A percentile compares a stretch with the other conserved stretches of the same genome.
Conservation (phyloP, 139 green algal genomes). For the Prasinococcaceae sp. region DNA sequence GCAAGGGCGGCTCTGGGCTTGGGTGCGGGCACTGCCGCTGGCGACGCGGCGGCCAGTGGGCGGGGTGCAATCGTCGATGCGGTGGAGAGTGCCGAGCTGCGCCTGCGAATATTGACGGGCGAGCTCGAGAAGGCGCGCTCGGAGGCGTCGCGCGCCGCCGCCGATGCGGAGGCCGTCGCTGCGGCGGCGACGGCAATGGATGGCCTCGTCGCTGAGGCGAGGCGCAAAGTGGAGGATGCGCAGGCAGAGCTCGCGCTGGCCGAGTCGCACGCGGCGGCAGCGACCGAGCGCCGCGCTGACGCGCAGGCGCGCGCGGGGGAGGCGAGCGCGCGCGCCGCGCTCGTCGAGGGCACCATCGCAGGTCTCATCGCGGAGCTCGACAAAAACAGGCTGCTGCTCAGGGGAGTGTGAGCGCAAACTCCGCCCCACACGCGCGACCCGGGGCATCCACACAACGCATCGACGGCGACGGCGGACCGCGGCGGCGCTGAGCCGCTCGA, state of each 20-base stretch:
- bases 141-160: too few relatives aligned
- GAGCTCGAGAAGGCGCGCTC: too few relatives aligned
- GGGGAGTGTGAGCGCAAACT: too few relatives aligned
- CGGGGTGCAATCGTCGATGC: background rate
- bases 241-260: background rate
- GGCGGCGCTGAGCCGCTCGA: too few relatives aligned
- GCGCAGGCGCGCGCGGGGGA: background rate
- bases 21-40: background rate
- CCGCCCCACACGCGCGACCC: too few relatives aligned
- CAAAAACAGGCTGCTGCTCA: too few relatives aligned
- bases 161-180: background rate
- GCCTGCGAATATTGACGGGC: background rate
- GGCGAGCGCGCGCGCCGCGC: too few relatives aligned
- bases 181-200: background rate
- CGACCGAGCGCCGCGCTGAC: background rate
- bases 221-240: background rate
- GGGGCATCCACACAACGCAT: too few relatives aligned
- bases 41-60: background rate
- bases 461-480: too few relatives aligned
- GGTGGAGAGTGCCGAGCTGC: background rate
- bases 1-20: background rate
- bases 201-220: background rate
- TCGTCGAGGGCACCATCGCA: background rate
- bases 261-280: background rate
- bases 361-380: background rate